A percentile compares a stretch with the other conserved stretches of the same genome.
phyloP scores from a whole-genome alignment of 768 basidiomycete genomes.

The Glaciozyma antarctica region DNA sequence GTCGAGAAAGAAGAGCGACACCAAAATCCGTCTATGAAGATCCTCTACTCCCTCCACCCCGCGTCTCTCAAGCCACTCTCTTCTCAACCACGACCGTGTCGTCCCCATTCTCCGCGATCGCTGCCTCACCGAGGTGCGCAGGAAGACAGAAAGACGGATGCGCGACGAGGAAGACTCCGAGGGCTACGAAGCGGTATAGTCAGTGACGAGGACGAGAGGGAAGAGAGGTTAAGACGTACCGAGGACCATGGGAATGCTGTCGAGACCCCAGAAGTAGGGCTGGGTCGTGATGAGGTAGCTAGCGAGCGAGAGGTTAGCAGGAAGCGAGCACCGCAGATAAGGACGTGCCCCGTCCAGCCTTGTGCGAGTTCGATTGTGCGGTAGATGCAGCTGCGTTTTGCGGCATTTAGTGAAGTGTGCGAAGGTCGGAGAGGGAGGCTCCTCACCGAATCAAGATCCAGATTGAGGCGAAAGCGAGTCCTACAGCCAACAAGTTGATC shows the following conservation, averaged over 20 bases:
- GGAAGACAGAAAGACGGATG: background rate
- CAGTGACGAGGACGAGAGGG: background rate
- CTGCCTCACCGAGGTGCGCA: background rate
- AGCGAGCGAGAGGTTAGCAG: too few species aligned
- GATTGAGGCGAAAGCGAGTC: background rate
- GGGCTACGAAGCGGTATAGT: background rate
- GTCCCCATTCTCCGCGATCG: background rate
- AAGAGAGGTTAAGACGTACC: background rate
- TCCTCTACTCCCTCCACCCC: too few species aligned
- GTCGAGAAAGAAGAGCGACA: too few species aligned
- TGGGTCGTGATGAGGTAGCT: background rate
- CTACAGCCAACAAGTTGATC: background rate
- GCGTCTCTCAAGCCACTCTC: background rate
- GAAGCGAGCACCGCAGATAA: too few species aligned
- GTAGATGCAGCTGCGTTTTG: conserved; percentile 1
- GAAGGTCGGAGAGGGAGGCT: background rate
- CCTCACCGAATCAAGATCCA: conserved; percentile 1
- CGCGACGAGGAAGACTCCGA: background rate
- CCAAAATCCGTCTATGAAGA: too few species aligned
- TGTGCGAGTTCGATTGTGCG: background rate
- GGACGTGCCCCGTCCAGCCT: background rate
- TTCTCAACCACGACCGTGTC: background rate
- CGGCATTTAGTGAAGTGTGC: background rate
- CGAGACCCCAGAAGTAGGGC: background rate
- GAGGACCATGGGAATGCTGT: background rate